Base-by-base conservation (phyloP, 306 rosid genomes). In the Nissolia schottii region DNA sequence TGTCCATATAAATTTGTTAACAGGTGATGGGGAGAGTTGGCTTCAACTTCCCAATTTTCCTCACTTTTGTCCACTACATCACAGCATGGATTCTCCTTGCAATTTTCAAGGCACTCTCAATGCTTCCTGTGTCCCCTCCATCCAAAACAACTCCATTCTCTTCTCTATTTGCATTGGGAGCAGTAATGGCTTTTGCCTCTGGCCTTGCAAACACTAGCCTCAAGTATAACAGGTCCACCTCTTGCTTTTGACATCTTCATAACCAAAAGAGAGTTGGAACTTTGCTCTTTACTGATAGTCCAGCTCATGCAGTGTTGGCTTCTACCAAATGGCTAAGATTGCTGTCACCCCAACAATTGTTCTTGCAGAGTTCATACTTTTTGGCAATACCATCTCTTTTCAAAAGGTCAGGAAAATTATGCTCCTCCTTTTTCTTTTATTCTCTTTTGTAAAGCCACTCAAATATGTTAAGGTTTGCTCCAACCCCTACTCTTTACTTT, bases 311-410 rank as follows among this genome's bases (percentile, higher is more conserved):
- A 94, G 97, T 70, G 85, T 94, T 28, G 99, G 97, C 59, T 94
- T 94, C 90, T 91, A 91, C 86, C 99, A 94, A 82, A 91, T 94
- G 99, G 95, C 99, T 48, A 94, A 94, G 83, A 94, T 94, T 85
- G 96, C 96, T 51, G 97, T 94, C 37, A 94, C 99, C 23, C 99
- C 97, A 22, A 91, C 97, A 57, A 91, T 94, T 78, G 99, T 94
- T 74, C 71, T 91, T 1, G 90, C 91, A 2, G 93, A 94, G 85
- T 91, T 94, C 82, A 54, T 94, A 45, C 89, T 91, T 74, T 84
- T 82, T 79, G 66, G 74, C 24, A 94, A 87, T 75, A 86, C 80
- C 49, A 82, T 91, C 57, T 81, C 96, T 53, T 82, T 43, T 1
- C 81, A 78, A 45, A 94, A 89, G 97, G 99, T 86, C 19, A 74